phyloP scores from a whole-genome alignment of 768 basidiomycete species.

The Boletus rubroflammeus region DNA sequence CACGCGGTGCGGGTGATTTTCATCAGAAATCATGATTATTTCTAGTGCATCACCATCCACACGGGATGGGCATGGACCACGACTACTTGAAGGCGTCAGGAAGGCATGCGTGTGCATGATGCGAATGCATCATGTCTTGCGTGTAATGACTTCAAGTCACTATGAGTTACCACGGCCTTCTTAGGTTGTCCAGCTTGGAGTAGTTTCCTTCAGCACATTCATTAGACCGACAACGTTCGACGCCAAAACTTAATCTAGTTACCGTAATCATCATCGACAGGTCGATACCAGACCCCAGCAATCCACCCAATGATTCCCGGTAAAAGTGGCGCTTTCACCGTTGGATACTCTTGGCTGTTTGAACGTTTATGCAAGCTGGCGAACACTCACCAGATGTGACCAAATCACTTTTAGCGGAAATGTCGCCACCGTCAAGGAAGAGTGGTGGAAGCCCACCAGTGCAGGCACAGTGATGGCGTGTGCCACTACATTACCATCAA shows the following conservation, averaged over 20 bases:
- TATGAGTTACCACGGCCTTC: background rate
- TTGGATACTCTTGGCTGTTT: background rate
- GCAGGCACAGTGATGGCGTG: background rate
- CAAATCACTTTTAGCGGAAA: background rate
- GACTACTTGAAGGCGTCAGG: background rate
- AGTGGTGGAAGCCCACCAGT: background rate
- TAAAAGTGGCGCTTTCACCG: background rate
- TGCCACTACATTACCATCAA: conserved; percentile 1
- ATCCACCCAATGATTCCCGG: background rate
- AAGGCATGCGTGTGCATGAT: background rate
- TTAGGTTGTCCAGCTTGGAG: background rate
- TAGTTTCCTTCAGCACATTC: background rate
- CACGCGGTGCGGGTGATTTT: background rate
- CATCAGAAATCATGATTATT: background rate
- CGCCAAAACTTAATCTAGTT: background rate
- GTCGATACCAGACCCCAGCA: background rate
- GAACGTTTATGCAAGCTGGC: background rate
- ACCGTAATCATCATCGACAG: background rate
- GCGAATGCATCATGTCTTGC: background rate
- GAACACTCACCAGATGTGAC: background rate
- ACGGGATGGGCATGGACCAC: background rate
- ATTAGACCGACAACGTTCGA: background rate
- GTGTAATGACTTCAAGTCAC: background rate
- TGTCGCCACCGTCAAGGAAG: background rate
- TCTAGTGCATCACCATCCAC: background rate